phyloP scores from a whole-genome alignment of 179 eudicot species.

The Spinacia oleracea region DNA sequence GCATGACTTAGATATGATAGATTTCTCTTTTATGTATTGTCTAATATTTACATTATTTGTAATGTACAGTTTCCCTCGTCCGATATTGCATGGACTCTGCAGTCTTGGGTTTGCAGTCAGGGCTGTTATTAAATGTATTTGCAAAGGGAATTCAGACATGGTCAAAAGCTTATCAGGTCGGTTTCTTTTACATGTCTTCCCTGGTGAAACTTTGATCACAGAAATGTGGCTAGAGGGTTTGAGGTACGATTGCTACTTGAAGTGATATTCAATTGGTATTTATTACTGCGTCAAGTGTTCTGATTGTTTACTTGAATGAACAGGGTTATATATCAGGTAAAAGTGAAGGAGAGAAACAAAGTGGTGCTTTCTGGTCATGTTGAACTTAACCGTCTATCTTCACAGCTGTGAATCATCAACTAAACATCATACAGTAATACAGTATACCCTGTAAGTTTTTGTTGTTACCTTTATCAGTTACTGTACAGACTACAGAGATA shows the following conservation, averaged over 20 bases:
- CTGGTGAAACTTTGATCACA: slow-evolving; percentile 85
- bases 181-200: slow-evolving; percentile 78
- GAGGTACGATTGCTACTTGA: slow-evolving; percentile 43
- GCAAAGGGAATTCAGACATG: slow-evolving; percentile 71
- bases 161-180: slow-evolving; percentile 71
- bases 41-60: not conserved
- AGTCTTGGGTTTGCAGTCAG: slow-evolving; percentile 88
- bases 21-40: not conserved
- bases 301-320: slow-evolving; percentile 24
- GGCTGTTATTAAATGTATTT: slow-evolving; percentile 65
- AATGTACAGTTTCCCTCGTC: slow-evolving; percentile 65
- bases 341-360: slow-evolving; percentile 81
- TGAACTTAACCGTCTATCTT: slow-evolving; percentile 48
- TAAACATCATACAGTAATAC: not conserved
- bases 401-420: slow-evolving; percentile 51
- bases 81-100: slow-evolving; percentile 96
- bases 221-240: slow-evolving; percentile 92
- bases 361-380: slow-evolving; percentile 77
- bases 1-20: no score
- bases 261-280: not conserved
- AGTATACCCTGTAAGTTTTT: not conserved
- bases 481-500: not conserved
- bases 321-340: slow-evolving; percentile 87
- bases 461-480: not conserved
- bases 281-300: not conserved